Evolutionary conservation across 2,329 filamentous ascomycete species (phyloP), one percentile per base, ranked within the genome.

Genomic region (Chalara sp.): DNA sequence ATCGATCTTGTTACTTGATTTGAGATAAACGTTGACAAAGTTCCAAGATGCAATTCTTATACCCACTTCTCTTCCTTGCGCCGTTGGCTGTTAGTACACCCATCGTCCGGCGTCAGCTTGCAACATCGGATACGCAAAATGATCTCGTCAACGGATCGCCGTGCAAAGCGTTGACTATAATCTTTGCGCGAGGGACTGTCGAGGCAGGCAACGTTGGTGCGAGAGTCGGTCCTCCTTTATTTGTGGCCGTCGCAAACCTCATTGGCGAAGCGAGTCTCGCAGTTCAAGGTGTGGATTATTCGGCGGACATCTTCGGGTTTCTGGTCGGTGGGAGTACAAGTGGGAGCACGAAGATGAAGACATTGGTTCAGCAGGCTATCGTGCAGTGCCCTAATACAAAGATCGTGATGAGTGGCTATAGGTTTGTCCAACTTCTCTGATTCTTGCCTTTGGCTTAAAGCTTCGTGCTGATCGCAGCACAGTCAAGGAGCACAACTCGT

Each of bases 111-210:
- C 21, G 21, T 21, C 21, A 21, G 21, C 21, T 21, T 3, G 21
- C 21, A 21, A 21, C 21, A 3, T 21, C 21, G 21, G 21, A 21
- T 21, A 21, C 21, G 21, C 21, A 21, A 21, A 21, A 21, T 21
- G 21, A 21, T 21, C 21, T 21, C 21, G 21, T 21, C 21, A 21
- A 21, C 21, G 21, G 21, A 3, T 21, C 21, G 12, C 21, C 52
- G 21, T 65, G 62, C 41, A 62, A 46, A n/a, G 32, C 51, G 6
- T 63, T 63, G 40, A 69, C 73, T 30, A 71, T 76, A 46, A 71
- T 76, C 45, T 76, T 72, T 54, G 72, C 74, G 7, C 69, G 74
- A 44, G 74, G 72, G 29, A 75, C 73, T 11, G 71, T 68, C 11
- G 74, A 77, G 55, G 56, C 63, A 5, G 74, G 74, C n/a, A 74